Base-by-base conservation (phyloP, 1,284 basidiomycete species). In the Cerrena zonata region DNA sequence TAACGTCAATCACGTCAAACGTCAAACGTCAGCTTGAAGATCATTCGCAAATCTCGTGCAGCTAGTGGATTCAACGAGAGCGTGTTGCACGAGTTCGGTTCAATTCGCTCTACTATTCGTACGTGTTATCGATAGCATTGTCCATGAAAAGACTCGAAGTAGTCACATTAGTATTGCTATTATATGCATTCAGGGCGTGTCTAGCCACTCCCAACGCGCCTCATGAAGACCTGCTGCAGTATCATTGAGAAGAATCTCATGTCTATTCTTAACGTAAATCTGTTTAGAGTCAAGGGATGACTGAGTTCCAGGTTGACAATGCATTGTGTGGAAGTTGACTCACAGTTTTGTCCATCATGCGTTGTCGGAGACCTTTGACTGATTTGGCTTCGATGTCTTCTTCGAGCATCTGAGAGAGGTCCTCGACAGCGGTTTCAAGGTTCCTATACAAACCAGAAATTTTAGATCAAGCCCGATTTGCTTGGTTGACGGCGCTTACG, bases 341-440 rank as follows among this genome's bases (percentile, higher is more conserved):
- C 44, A 77, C 78, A 25, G 77, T 75, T 61, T 77, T 75, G 63
- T 85, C 81, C 34, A 80, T 75, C 58, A 82, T 78, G 51, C 78
- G 72, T 55, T 76, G 74, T 38, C 82, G 71, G 47, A 86, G 66
- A 47, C 73, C 72, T 47, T 77, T 74, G 45, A 85, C 77, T 30
- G 71, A 73, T 25, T 76, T 72, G 3, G 69, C 64, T 38, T 82
- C 79, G 43, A 85, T 75, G 11, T 77, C 77, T 58, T 78, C 76
- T 59, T 85, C 82, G 26, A 86, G 65, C 49, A 82, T 65, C 57
- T 81, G 79, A 2, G 79, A 78, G 0, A 86, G 69, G 21, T 79
- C 74, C 59, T 86, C 84, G 10, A 84, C 82, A 0, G 82, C 82
- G 55, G 77, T 72, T 62, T 86, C 84, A 5, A 86, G 70, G 61